These are phyloP conservation scores for Gracilaria caudata DNA, from an alignment of 23 red algal species.

Conservation along the genomic window DNA sequence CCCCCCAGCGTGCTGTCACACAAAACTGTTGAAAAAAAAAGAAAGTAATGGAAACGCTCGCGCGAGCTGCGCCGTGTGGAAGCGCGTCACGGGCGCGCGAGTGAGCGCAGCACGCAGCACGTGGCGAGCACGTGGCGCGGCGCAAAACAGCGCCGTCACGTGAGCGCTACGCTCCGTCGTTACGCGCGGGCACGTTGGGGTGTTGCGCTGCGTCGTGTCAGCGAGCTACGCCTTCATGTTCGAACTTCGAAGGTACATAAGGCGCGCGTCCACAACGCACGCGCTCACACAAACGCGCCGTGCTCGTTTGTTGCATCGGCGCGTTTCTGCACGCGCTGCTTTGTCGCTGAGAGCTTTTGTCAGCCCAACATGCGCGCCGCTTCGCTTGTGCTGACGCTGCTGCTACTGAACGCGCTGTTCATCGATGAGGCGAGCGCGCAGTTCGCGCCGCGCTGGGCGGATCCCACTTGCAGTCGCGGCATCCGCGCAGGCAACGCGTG, in stretches of 20 bases:
- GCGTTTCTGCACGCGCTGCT: not conserved
- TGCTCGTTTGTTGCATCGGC: not conserved
- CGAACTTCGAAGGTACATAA: not conserved
- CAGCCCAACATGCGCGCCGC: not conserved
- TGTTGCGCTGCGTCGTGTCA: not conserved
- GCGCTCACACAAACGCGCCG: not conserved
- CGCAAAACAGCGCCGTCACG: not conserved
- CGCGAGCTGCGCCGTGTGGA: no score
- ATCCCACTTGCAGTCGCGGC: constrained; percentile 17
- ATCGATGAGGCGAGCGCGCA: not conserved
- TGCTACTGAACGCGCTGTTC: not conserved
- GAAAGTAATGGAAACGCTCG: no score
- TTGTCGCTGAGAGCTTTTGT: no score
- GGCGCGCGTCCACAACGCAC: not conserved
- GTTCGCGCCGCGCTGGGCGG: not conserved
- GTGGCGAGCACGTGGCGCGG: not conserved
- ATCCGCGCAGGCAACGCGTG: constrained; percentile 8
- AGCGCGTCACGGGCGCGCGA: no score
- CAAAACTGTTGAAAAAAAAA: no score
- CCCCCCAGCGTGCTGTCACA: no score
- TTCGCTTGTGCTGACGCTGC: not conserved
- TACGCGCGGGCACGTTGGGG: not conserved
- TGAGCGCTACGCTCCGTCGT: not conserved
- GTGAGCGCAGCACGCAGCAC: not conserved
- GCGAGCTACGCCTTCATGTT: not conserved